Conservation (phyloP, 768 basidiomycete genomes). For the Xerocomus potaroensis region DNA sequence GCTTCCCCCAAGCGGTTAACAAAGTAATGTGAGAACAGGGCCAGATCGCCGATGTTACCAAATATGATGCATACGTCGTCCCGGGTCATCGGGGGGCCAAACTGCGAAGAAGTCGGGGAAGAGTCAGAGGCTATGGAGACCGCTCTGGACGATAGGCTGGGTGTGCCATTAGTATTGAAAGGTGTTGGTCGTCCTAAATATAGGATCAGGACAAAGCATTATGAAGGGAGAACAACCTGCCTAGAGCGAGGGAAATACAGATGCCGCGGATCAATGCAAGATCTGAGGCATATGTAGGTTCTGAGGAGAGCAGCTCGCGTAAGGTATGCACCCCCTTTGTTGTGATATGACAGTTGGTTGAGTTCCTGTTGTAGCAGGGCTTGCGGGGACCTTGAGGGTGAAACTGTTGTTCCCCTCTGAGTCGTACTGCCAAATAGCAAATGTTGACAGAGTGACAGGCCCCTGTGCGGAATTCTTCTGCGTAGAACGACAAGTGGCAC, state of each 20-base stretch:
- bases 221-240: slow-evolving; percentile 40
- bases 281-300: slow-evolving; percentile 81
- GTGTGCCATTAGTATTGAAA: slow-evolving; percentile 28
- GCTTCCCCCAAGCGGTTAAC: slow-evolving; percentile 62
- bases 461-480: too few relatives aligned
- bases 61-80: slow-evolving; percentile 74
- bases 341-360: slow-evolving; percentile 35
- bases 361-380: slow-evolving; percentile 5
- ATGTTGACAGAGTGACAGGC: too few relatives aligned
- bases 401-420: too few relatives aligned
- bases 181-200: slow-evolving; percentile 39
- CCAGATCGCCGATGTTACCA: slow-evolving; percentile 71
- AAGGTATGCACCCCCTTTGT: slow-evolving; percentile 77
- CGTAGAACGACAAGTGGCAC: too few relatives aligned
- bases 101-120: slow-evolving; percentile 44
- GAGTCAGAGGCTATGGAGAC: slow-evolving; percentile 44
- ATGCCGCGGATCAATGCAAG: slow-evolving; percentile 72
- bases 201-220: slow-evolving; percentile 1
- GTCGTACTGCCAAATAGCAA: too few relatives aligned
- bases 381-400: slow-evolving; percentile 12
- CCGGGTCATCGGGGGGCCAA: slow-evolving; percentile 60
- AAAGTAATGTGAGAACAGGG: slow-evolving; percentile 64
- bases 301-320: slow-evolving; percentile 72
- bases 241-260: slow-evolving; percentile 74
- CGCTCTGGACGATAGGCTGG: slow-evolving; percentile 34